Conservation (phyloP, 345 rosid species). For the Hibiscus tridactylites region DNA sequence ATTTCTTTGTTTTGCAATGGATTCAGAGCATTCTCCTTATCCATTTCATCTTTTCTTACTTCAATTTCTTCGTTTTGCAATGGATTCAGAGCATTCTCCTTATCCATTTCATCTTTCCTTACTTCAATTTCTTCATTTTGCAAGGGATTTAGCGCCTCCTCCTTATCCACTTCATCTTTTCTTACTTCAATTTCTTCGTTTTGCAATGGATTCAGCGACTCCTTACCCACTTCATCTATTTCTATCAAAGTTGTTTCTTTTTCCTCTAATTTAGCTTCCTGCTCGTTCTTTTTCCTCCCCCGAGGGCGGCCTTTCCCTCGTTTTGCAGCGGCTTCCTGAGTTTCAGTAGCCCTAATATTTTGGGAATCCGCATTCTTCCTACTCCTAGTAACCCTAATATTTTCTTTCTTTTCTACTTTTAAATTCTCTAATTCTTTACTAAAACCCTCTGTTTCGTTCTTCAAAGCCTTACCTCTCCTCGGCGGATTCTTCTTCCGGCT, state of each 20-base stretch:
- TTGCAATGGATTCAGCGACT: not conserved
- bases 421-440: slow-evolving; percentile 7
- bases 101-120: too few relatives aligned
- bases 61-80: too few relatives aligned
- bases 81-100: not conserved
- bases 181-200: not conserved
- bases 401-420: slow-evolving; percentile 10
- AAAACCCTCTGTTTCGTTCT: slow-evolving; percentile 9
- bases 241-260: not conserved
- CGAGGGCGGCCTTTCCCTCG: slow-evolving; percentile 7
- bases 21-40: not conserved
- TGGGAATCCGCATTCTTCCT: slow-evolving; percentile 16
- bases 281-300: slow-evolving; percentile 8
- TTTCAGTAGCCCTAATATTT: slow-evolving; percentile 12
- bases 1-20: too few relatives aligned
- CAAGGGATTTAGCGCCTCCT: too few relatives aligned
- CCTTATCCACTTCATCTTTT: not conserved
- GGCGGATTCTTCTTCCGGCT: slow-evolving; percentile 13
- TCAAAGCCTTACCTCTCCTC: slow-evolving; percentile 29
- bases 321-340: slow-evolving; percentile 11
- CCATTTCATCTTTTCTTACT: too few relatives aligned
- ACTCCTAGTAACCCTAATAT: slow-evolving; percentile 27
- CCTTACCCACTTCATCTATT: not conserved
- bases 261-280: slow-evolving; percentile 4
- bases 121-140: too few relatives aligned